These are phyloP conservation scores for Lenzites betulinus DNA, from an alignment of 768 basidiomycete species.

Conservation along the genomic window DNA sequence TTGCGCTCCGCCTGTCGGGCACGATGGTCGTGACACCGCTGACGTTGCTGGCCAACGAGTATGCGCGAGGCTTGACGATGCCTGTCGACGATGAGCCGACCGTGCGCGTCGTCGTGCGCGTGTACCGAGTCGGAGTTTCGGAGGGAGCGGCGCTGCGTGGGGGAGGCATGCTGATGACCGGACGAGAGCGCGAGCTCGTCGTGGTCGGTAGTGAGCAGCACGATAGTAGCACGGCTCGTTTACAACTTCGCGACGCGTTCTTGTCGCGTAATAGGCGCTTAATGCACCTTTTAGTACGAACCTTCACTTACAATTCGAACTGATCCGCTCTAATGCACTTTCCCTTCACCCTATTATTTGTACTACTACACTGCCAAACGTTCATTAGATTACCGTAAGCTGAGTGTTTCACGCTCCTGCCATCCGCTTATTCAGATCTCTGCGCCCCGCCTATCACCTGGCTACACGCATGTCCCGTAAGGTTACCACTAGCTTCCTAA, in stretches of 20 bases:
- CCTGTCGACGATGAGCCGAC: constrained; percentile 36
- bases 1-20: constrained; percentile 27
- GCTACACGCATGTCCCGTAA: no score
- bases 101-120: constrained; percentile 47
- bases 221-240: neutral
- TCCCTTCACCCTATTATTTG: neutral
- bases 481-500: no score
- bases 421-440: no score
- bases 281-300: neutral
- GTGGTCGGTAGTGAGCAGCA: constrained; percentile 20
- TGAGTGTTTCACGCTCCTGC: no score
- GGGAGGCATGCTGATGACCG: constrained; percentile 23
- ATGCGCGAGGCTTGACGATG: constrained; percentile 52
- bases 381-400: no score
- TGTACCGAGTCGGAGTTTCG: constrained; percentile 55
- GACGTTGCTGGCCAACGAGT: constrained; percentile 44
- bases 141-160: constrained; percentile 40
- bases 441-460: no score
- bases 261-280: constrained; percentile 18
- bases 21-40: constrained; percentile 55
- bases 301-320: neutral
- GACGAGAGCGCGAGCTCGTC: constrained; percentile 20
- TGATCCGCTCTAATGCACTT: neutral
- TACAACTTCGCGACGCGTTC: constrained; percentile 2
- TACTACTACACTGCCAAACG: no score